Evolutionary conservation across 139 green algal species (phyloP).

Genomic region (Chlorella sp.): DNA sequence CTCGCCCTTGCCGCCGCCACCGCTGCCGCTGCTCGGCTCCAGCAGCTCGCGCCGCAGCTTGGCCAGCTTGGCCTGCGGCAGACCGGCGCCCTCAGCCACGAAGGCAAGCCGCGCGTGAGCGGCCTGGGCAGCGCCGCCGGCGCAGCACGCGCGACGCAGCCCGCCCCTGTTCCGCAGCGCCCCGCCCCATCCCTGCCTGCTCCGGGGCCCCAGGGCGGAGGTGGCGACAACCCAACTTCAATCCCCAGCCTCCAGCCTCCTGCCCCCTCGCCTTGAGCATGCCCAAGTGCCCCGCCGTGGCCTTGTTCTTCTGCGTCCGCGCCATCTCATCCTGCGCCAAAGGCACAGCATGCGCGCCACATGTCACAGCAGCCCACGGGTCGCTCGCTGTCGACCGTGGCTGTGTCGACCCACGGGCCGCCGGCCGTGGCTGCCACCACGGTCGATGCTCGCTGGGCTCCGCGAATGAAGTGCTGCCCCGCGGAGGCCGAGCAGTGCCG

Average conservation of each 20-base stretch:
- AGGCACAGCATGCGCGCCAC: not conserved
- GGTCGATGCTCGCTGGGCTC: too few relatives aligned
- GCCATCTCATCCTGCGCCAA: constrained; percentile 87
- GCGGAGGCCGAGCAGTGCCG: too few relatives aligned
- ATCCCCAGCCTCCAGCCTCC: not conserved
- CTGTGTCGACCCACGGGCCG: too few relatives aligned
- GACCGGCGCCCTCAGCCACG: not conserved
- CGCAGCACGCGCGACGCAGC: not conserved
- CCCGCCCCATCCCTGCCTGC: not conserved
- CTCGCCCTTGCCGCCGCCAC: constrained; percentile 81
- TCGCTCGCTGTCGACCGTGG: too few relatives aligned
- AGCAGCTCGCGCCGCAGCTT: constrained; percentile 96
- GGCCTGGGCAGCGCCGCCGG: not conserved
- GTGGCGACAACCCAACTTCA: not conserved
- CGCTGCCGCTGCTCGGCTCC: constrained; percentile 66
- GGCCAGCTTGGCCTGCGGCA: constrained; percentile 93
- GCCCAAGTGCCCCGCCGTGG: constrained; percentile 89
- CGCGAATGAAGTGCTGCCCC: too few relatives aligned
- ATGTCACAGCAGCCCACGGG: too few relatives aligned
- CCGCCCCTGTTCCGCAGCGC: not conserved
- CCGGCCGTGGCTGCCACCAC: too few relatives aligned
- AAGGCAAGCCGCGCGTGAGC: not conserved
- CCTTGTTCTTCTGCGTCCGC: constrained; percentile 99
- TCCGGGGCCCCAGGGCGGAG: not conserved
- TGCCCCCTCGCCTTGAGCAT: constrained; percentile 79